phyloP scores from a whole-genome alignment of 2,329 filamentous ascomycete species.

The Trichoderma atrobrunneum region DNA sequence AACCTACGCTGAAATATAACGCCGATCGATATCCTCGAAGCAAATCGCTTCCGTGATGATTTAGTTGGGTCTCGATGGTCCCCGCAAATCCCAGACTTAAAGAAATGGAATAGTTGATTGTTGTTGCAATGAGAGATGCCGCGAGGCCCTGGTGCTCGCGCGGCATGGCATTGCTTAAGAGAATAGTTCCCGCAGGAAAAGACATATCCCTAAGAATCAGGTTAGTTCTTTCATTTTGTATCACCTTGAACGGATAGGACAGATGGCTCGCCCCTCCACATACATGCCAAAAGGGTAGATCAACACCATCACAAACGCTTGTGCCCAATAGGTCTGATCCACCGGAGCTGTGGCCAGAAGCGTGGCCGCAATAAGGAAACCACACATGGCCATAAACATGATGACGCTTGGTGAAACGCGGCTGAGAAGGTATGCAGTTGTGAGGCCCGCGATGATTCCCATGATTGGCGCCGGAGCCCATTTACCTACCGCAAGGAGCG shows the following conservation, averaged over 20 bases:
- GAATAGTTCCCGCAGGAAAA: conserved; percentile 56
- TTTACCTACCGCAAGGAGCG: conserved; percentile 42
- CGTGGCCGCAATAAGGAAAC: conserved; percentile 37
- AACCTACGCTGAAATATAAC: conserved; percentile 28
- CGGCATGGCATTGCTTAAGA: conserved; percentile 51
- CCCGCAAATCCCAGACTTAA: conserved; percentile 61
- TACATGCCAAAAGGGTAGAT: conserved; percentile 15
- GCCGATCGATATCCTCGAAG: conserved; percentile 30
- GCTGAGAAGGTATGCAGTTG: conserved; percentile 35
- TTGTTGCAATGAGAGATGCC: conserved; percentile 53
- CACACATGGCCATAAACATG: conserved; percentile 40
- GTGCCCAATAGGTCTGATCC: conserved; percentile 58
- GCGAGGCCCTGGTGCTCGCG: conserved; percentile 41
- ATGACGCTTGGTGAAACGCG: conserved; percentile 31
- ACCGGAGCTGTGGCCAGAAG: conserved; percentile 46
- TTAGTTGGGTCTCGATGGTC: conserved; percentile 39
- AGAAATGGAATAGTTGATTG: conserved; percentile 63
- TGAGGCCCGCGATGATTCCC: conserved; percentile 42
- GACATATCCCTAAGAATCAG: conserved; percentile 55
- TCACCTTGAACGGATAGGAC: conserved; percentile 20
- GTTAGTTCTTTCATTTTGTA: neutral
- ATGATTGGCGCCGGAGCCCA: conserved; percentile 35
- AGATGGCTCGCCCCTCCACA: neutral
- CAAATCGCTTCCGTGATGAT: conserved; percentile 31
- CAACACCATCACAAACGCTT: conserved; percentile 49